Conservation (phyloP, 2,329 filamentous ascomycete genomes). For the Simplicillium sp. region DNA sequence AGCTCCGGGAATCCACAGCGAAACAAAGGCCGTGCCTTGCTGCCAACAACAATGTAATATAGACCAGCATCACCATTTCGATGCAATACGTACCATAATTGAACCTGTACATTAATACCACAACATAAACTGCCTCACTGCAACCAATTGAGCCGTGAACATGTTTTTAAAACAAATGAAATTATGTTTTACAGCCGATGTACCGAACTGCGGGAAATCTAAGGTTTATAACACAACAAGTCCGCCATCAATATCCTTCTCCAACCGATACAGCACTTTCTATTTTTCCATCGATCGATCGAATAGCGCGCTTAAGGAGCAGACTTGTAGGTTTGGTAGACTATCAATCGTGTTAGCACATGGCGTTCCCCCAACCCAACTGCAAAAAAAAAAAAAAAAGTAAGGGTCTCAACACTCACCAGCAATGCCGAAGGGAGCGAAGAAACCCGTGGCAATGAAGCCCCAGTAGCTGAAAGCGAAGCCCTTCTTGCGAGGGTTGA, state of each 20-base stretch:
- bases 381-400: no score
- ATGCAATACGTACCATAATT: no score
- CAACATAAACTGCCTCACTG: not conserved
- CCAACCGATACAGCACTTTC: not conserved
- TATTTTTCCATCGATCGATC: not conserved
- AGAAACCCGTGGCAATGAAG: constrained; percentile 51
- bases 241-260: not conserved
- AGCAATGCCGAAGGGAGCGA: constrained; percentile 53
- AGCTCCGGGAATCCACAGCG: not conserved
- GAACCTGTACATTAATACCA: not conserved
- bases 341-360: constrained; percentile 22
- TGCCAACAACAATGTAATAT: not conserved
- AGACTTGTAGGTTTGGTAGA: constrained; percentile 36
- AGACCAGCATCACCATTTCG: not conserved
- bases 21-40: not conserved
- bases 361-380: not conserved
- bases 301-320: constrained; percentile 19
- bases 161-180: constrained; percentile 6
- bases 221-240: constrained; percentile 7
- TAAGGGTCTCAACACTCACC: constrained; percentile 27
- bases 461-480: constrained; percentile 78
- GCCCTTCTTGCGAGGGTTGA: constrained; percentile 86
- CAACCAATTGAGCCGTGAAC: no score
- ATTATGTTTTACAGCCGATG: constrained; percentile 7
- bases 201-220: constrained; percentile 6